Base-by-base conservation (phyloP, 371 early-diverging fungal species). In the Lichtheimia corymbifera region DNA sequence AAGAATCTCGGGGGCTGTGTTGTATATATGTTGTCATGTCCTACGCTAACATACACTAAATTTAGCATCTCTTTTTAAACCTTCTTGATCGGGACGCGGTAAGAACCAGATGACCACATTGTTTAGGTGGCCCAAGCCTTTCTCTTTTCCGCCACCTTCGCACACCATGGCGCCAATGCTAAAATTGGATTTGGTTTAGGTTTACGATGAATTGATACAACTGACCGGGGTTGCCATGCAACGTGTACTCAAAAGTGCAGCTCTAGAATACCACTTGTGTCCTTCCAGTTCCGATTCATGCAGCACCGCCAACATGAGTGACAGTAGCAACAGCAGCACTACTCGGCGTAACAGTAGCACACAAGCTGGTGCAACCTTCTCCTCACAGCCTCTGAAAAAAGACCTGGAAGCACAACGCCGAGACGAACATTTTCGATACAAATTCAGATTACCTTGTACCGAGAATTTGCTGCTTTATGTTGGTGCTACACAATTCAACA, bases 401-500 rank as follows among this genome's bases (percentile, higher is more conserved):
- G 47, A 47, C 22, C 11, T 47, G 22, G 47, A 47, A 47, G 22
- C 47, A n/a, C 47, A 47, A 17, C 47, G 47, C n/a, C 47, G 47
- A 11, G 22, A 47, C 9, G 47, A 47, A 17, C 47, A 47, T 18
- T 47, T 47, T 22, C 47, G 22, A 47, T 9, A n/a, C 22, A 5
- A 47, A 22, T 47, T 47, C 22, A n/a, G 22, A n/a, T 22, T 47
- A 22, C 47, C 47, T 22, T 15, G 18, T 22, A 47, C 47, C 4
- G 47, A 47, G 22, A 22, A 47, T 1, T 11, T 47, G n/a, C 11
- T 47, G 47, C 47, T 47, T n/a, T 17, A 47, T 3, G 47, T 47
- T n/a, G 22, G 47, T 47, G 47, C 47, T 18, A 47, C 47, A 18
- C 47, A 47, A 11, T 47, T 47, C 47, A 47, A 47, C 22, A 47